Conservation (phyloP, 139 green algal genomes). For the Ulvella scutata region DNA sequence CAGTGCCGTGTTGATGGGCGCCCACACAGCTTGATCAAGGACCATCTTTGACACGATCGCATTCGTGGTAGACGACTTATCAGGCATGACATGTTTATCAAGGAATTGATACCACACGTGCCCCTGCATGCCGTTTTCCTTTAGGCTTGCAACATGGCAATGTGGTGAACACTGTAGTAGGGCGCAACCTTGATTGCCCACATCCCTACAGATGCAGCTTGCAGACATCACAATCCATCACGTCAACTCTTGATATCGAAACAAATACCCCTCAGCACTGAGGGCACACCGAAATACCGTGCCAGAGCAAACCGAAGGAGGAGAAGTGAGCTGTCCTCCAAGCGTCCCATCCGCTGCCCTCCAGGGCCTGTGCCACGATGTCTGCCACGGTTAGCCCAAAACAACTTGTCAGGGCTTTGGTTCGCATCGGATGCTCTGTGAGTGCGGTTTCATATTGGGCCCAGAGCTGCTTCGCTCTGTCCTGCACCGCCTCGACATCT, state of each 20-base stretch:
- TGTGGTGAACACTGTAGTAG: no score
- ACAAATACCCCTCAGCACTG: neutral
- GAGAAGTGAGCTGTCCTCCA: neutral
- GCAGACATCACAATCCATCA: no score
- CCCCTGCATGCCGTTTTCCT: neutral
- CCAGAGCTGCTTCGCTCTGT: no score
- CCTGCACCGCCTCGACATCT: no score
- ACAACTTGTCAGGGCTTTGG: neutral
- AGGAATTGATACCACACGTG: neutral
- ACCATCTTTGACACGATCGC: neutral
- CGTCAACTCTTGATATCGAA: no score
- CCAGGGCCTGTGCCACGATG: neutral
- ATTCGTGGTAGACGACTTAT: neutral
- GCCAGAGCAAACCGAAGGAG: neutral
- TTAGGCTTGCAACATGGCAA: no score
- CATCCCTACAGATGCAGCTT: no score
- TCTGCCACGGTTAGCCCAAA: neutral
- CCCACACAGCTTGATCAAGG: neutral
- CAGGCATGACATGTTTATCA: neutral
- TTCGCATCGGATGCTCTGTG: neutral
- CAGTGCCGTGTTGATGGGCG: neutral
- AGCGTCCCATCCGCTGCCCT: neutral
- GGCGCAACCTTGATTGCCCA: no score
- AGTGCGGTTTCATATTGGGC: neutral
- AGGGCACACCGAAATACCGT: neutral